Base-by-base conservation (phyloP, 441 rosid species). In the Bocquillonia castaneifolia region DNA sequence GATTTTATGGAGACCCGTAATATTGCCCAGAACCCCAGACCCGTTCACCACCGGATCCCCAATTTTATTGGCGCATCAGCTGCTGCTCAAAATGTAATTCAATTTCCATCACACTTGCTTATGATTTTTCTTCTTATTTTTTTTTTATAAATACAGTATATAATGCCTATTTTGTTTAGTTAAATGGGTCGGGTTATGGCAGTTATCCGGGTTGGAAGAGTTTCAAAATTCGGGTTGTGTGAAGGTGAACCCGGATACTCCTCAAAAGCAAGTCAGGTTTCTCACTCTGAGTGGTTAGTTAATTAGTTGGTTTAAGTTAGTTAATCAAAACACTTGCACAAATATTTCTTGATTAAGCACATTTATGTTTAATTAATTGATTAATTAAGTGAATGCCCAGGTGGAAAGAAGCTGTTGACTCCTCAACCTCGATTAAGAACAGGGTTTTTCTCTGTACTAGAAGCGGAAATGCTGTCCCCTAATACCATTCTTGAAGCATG, bases 371-470 rank as follows among this genome's bases (percentile, higher is more conserved):
- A 8, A 1, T 13, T 69, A 53, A 18, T 66, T 5, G n/a, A n/a
- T n/a, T n/a, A n/a, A n/a, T n/a, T n/a, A n/a, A n/a, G 14, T 47
- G 23, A 28, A 10, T 75, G 59, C 42, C 34, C 76, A 90, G 96
- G 77, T 74, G 92, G 86, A 26, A 90, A 90, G 88, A 82, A 76
- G 85, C 62, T 93, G 76, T 71, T 90, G 66, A 93, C 97, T 64
- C 98, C 98, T 50, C 96, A 93, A 55, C 98, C 97, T 31, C 90
- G 97, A 56, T 63, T 90, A 74, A 87, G 97, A 70, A 90, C 94
- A 6, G 97, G 96, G 54, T 88, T 93, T 78, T 93, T 90, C 84
- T 90, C 96, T 31, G 77, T 88, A 39, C 76, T 93, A 12, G 91
- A 90, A 54, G 77, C 86, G 3, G 59, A 71, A 73, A 69, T 77